These are phyloP conservation scores for Nymphaea colorata DNA, from an alignment of 164 flowering plant genomes.

Conservation along the genomic window DNA sequence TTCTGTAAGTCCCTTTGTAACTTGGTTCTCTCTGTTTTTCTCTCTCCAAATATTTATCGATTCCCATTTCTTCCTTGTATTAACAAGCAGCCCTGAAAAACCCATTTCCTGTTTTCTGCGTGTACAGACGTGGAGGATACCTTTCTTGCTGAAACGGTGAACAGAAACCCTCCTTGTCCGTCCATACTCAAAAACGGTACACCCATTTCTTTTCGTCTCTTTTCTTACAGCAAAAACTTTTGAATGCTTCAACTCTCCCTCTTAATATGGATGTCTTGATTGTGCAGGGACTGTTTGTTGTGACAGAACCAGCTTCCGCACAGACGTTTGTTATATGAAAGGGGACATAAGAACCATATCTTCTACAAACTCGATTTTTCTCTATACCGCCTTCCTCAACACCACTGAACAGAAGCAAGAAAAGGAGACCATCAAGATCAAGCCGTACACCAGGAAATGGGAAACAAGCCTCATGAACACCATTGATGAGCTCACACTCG, in stretches of 20 bases:
- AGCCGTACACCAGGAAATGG: slow-evolving; percentile 13
- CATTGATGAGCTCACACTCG: slow-evolving; percentile 4
- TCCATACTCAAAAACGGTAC: no score
- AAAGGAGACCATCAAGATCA: slow-evolving; percentile 1
- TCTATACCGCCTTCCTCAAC: neutral
- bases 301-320: slow-evolving; percentile 5
- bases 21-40: neutral
- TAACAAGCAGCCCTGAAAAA: no score
- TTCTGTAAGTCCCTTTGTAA: slow-evolving; percentile 24
- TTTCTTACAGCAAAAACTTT: no score
- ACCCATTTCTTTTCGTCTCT: no score
- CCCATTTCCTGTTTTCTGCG: no score
- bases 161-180: no score
- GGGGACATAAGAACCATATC: slow-evolving; percentile 8
- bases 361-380: slow-evolving; percentile 1
- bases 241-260: no score
- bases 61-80: no score
- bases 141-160: no score
- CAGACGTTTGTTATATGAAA: slow-evolving; percentile 8
- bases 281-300: slow-evolving; percentile 7
- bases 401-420: neutral
- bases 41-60: no score
- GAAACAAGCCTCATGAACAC: slow-evolving; percentile 9
- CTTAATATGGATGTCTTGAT: neutral
- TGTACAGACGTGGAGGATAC: no score